A percentile compares a stretch with the other conserved stretches of the same genome.
Evolutionary conservation across 2,329 filamentous ascomycete genomes (phyloP).

Genomic region (Colletotrichum falcatum): DNA sequence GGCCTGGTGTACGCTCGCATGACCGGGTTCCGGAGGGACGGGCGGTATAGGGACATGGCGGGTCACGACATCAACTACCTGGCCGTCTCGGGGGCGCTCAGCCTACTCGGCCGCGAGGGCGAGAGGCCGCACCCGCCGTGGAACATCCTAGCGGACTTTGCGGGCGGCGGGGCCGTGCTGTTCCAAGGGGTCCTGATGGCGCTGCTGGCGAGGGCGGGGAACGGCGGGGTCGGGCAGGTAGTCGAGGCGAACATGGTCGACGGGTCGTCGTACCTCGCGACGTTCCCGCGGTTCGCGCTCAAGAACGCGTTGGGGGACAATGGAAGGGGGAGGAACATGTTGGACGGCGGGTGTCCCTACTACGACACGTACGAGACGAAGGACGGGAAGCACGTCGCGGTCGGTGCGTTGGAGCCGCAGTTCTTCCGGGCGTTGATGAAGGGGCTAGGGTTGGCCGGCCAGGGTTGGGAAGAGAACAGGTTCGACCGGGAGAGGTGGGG

Average conservation of each 20-base stretch:
- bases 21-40: constrained; percentile 90
- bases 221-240: constrained; percentile 79
- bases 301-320: constrained; percentile 72
- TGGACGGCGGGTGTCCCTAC: constrained; percentile 89
- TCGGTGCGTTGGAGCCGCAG: constrained; percentile 90
- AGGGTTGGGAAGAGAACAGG: constrained; percentile 64
- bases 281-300: constrained; percentile 77
- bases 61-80: constrained; percentile 98
- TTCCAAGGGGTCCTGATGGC: constrained; percentile 88
- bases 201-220: constrained; percentile 72
- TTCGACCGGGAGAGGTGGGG: constrained; percentile 76
- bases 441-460: constrained; percentile 71
- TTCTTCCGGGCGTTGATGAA: constrained; percentile 80
- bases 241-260: constrained; percentile 99
- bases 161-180: constrained; percentile 85
- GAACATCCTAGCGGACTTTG: constrained; percentile 92
- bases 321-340: constrained; percentile 78
- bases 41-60: constrained; percentile 87
- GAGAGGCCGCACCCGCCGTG: constrained; percentile 81
- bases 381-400: constrained; percentile 83
- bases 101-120: constrained; percentile 77
- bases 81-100: constrained; percentile 83
- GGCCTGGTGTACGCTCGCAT: constrained; percentile 85
- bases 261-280: constrained; percentile 81
- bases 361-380: constrained; percentile 91